phyloP scores from a whole-genome alignment of 2,329 filamentous ascomycete genomes.

The Aureobasidium vineae region DNA sequence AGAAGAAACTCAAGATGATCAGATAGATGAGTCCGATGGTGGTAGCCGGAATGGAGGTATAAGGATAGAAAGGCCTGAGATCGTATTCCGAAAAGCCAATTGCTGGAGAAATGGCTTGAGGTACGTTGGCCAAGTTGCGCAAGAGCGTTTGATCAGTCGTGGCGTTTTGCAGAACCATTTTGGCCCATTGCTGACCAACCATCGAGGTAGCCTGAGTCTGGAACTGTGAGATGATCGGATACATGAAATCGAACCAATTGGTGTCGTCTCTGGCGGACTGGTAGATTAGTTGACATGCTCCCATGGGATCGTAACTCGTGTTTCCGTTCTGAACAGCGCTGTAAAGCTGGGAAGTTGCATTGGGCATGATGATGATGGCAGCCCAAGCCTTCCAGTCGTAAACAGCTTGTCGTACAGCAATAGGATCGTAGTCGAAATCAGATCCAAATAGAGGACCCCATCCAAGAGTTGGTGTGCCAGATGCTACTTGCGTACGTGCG shows the following conservation, averaged over 20 bases:
- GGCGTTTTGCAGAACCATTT: constrained; percentile 44
- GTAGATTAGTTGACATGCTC: constrained; percentile 58
- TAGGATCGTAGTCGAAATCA: constrained; percentile 57
- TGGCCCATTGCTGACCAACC: constrained; percentile 52
- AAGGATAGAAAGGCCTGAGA: constrained; percentile 58
- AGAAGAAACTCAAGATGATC: constrained; percentile 67
- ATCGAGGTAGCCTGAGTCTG: constrained; percentile 47
- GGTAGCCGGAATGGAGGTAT: constrained; percentile 54
- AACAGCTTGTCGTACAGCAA: constrained; percentile 57
- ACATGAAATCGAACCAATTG: constrained; percentile 52
- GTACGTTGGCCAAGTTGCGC: constrained; percentile 47
- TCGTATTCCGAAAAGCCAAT: constrained; percentile 58
- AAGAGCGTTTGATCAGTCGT: constrained; percentile 41
- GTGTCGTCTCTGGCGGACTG: constrained; percentile 57
- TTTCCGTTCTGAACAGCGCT: constrained; percentile 57
- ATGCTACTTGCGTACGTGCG: constrained; percentile 46
- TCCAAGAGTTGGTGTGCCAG: constrained; percentile 47
- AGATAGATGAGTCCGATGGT: constrained; percentile 65
- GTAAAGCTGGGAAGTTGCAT: constrained; percentile 56
- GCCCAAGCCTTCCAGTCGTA: constrained; percentile 61
- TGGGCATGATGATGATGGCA: constrained; percentile 61
- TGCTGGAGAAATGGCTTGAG: constrained; percentile 56
- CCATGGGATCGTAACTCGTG: constrained; percentile 58
- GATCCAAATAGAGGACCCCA: constrained; percentile 51
- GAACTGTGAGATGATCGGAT: constrained; percentile 52